Conservation (phyloP, 257 asterid genomes). For the Dorcoceras hygrometricum region DNA sequence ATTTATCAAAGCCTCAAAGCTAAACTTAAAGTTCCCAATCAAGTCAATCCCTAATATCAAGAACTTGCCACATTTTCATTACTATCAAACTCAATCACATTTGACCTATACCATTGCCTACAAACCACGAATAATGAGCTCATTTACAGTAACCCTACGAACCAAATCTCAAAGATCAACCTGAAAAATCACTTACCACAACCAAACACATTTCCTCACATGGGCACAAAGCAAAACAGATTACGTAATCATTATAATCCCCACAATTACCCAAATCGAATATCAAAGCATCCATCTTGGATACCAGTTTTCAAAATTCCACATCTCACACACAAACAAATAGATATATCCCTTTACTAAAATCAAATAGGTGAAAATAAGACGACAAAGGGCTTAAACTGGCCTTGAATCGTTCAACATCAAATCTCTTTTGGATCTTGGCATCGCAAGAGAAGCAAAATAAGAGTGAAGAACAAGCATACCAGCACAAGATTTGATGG, state of each 20-base stretch:
- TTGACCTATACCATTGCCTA: conserved; percentile 1
- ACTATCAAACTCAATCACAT: conserved; percentile 2
- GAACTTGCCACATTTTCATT: conserved; percentile 1
- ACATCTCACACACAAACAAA: neutral
- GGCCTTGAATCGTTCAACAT: neutral
- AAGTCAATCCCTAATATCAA: conserved; percentile 1
- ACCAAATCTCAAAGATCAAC: conserved; percentile 2
- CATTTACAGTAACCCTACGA: too few species aligned
- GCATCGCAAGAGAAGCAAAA: neutral
- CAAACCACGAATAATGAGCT: conserved; percentile 1
- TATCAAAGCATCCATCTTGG: neutral
- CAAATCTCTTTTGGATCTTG: neutral
- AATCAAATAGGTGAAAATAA: neutral
- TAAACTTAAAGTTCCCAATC: conserved; percentile 2
- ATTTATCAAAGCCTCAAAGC: neutral
- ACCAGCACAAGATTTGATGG: conserved; percentile 97
- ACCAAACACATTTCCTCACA: conserved; percentile 13
- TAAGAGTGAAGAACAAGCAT: conserved; percentile 7
- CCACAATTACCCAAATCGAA: neutral
- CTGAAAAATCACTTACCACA: conserved; percentile 5
- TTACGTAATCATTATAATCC: neutral
- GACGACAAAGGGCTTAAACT: neutral
- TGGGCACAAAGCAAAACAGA: neutral
- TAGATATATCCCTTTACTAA: neutral
- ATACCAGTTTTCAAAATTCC: neutral